Percentiles rank a stretch among this genome's conserved stretches.
Evolutionary conservation across 148 eudicot species (phyloP).

Genomic region (Simmondsia chinensis): DNA sequence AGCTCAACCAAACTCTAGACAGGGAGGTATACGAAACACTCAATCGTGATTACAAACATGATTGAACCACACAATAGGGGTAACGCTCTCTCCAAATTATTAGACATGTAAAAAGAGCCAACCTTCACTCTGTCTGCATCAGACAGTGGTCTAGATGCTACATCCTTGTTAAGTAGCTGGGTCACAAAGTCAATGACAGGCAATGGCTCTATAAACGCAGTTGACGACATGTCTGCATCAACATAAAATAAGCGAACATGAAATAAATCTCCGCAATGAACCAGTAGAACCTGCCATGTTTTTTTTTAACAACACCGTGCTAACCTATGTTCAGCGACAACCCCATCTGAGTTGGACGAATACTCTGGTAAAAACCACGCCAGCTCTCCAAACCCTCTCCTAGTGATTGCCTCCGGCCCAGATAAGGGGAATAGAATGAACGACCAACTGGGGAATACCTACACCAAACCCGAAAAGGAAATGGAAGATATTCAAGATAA

Average conservation of each 20-base stretch:
- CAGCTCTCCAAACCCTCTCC: conserved; percentile 39
- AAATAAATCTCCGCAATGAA: no score
- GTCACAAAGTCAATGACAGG: conserved; percentile 67
- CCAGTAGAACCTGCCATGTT: no score
- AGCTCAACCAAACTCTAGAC: no score
- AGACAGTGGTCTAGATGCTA: conserved; percentile 54
- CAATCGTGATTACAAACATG: no score
- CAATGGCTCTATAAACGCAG: conserved; percentile 69
- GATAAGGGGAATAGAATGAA: conserved; percentile 33
- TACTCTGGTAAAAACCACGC: conserved; percentile 55
- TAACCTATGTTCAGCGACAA: conserved; percentile 51
- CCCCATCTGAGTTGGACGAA: conserved; percentile 59
- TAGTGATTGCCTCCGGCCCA: conserved; percentile 27
- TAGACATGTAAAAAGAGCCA: background rate
- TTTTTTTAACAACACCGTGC: no score
- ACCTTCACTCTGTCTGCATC: conserved; percentile 83
- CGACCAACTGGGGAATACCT: conserved; percentile 33
- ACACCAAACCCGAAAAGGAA: no score
- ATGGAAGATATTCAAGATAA: background rate
- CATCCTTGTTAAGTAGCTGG: conserved; percentile 45
- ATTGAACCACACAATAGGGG: no score
- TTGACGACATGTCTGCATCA: conserved; percentile 71
- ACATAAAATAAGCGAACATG: no score
- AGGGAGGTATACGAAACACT: no score
- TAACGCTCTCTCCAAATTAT: no score